Base-by-base conservation (phyloP, 139 green algal genomes). In the Nannochloris sp. region DNA sequence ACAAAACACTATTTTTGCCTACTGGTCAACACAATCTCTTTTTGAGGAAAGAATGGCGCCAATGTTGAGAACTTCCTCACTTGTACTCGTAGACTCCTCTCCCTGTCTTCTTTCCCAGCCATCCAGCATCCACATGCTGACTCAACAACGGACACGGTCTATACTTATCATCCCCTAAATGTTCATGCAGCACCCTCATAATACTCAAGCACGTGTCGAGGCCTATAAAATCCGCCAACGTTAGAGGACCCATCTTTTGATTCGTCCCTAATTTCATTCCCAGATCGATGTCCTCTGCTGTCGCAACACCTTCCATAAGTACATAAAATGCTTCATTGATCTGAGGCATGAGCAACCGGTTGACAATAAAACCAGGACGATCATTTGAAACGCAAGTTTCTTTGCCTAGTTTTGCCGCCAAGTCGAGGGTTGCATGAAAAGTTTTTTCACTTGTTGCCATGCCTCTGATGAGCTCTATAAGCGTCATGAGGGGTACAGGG, bases 291-390 rank as follows among this genome's bases (percentile, higher is more conserved):
- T 96, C 90, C 33, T 95, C 76, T 4, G 85, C 71, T 6, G 64
- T 81, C 60, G 68, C 85, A 35, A 93, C 85, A 14, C 81, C 78
- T 79, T 96, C 88, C 80, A 87, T 86, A 23, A 95, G 74, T 30
- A 72, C 70, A 60, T 77, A 93, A 67, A 96, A 92, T 25, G 85
- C 87, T 65, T 97, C 92, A 64, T 97, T 97, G 79, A 97, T 91
- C 82, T 95, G 88, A 4, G 91, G 92, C 82, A 97, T 97, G 4
- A 97, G 77, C 19, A 97, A 65, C 13, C 92, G 81, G 72, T 97
- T 97, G n/a, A 97, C 79, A 19, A 97, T 84, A 73, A 97, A 97
- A n/a, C 90, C 90, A 8, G 60, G 55, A 0, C 37, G 55, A 64
- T 90, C 84, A 47, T 73, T 37, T 4, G 82, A 89, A 19, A 85